Base-by-base conservation (phyloP, 164 flowering plant species). In the Sextonia rubra region DNA sequence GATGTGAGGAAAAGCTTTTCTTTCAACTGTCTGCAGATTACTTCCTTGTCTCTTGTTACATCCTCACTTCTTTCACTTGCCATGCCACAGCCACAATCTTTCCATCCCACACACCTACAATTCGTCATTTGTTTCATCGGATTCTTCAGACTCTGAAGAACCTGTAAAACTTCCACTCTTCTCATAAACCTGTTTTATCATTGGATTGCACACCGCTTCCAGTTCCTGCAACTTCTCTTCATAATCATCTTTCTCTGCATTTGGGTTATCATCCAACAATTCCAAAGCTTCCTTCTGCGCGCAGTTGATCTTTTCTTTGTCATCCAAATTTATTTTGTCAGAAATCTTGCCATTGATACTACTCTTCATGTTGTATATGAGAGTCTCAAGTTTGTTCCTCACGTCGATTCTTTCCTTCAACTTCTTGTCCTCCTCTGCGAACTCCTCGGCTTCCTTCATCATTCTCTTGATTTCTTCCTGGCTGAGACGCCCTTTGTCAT, bases 141-240 rank as follows among this genome's bases (percentile, higher is more conserved):
- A 81, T 25, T 80, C 85, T 24, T 71, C 70, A 0, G 70, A 72
- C 25, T 69, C 64, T 0, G 37, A 32, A 22, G 82, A 27, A 47
- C 80, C 47, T 23, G 70, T 32, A 26, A 32, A 14, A 12, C 78
- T 86, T 61, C 80, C 81, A 71, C 80, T 77, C 75, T 77, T 86
- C 77, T 82, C 81, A 61, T 85, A 86, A 2, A 82, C 81, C 32
- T 77, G 73, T 61, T 73, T 83, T 9, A 87, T 81, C 1, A 87
- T 69, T 4, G 90, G 92, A 65, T 77, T 83, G 37, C 88, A 87
- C 1, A 89, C 83, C 1, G 72, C 86, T 66, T 87, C 90, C 12
- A 88, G 69, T 70, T 83, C 90, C 77, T 79, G 83, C 80, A 88
- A 44, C 73, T 85, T 85, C 77, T 85, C 90, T 2, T 83, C 87